phyloP scores from a whole-genome alignment of 805 yeast species.

The Helenozyma rhizophorensis region DNA sequence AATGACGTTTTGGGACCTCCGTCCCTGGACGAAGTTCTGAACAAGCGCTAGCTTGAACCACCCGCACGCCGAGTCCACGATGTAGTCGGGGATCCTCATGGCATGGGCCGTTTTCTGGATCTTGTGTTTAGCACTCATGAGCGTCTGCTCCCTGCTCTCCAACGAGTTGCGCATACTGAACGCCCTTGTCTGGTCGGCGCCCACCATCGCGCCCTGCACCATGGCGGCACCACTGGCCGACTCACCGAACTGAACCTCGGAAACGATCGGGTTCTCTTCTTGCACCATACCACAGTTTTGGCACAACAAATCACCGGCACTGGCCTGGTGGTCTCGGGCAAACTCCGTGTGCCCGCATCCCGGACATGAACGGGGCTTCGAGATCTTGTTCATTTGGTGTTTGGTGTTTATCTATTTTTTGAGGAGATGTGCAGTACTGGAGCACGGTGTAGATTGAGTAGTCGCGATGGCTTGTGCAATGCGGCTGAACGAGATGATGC shows the following conservation, averaged over 20 bases:
- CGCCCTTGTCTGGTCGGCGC: constrained; percentile 79
- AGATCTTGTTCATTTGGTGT: constrained; percentile 9
- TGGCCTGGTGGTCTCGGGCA: constrained; percentile 13
- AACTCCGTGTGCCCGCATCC: constrained; percentile 14
- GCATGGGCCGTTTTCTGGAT: constrained; percentile 78
- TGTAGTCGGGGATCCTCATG: constrained; percentile 74
- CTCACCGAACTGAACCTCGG: constrained; percentile 94
- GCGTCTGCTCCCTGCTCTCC: constrained; percentile 86
- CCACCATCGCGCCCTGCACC: constrained; percentile 91
- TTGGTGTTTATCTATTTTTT: no score
- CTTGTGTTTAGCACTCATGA: constrained; percentile 76
- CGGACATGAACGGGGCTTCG: constrained; percentile 10
- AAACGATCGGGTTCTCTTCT: constrained; percentile 91
- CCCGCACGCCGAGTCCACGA: constrained; percentile 80
- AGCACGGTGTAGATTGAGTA: no score
- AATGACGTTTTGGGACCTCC: constrained; percentile 90
- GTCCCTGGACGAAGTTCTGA: constrained; percentile 92
- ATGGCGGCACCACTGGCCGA: constrained; percentile 90
- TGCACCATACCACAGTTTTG: constrained; percentile 78
- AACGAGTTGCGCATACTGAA: constrained; percentile 65
- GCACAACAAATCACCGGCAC: constrained; percentile 74
- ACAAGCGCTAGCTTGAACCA: constrained; percentile 88
- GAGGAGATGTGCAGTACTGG: no score
- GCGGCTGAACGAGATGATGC: no score
- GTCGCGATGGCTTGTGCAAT: no score